Evolutionary conservation across 176 grass and related monocot genomes (phyloP).

Genomic region (Avena insularis): DNA sequence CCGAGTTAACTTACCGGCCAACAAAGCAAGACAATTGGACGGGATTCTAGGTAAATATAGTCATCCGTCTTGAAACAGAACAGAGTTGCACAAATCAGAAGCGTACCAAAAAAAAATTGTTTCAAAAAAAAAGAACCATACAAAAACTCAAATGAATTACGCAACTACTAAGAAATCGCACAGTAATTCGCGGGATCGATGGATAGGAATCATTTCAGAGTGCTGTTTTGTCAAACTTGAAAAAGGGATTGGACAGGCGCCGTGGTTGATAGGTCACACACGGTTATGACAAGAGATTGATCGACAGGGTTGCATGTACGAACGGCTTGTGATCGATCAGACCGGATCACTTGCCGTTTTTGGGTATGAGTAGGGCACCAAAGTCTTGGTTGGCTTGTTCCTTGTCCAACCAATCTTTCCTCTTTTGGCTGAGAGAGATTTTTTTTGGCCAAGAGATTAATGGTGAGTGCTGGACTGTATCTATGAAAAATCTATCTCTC

Average conservation of each 20-base stretch:
- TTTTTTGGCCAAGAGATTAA: slow-evolving; percentile 22
- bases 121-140: background rate
- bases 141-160: background rate
- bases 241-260: slow-evolving; percentile 41
- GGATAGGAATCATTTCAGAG: slow-evolving; percentile 19
- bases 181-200: background rate
- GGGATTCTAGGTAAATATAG: background rate
- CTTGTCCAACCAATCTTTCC: slow-evolving; percentile 42
- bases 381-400: slow-evolving; percentile 31
- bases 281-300: slow-evolving; percentile 23
- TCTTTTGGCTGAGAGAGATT: slow-evolving; percentile 31
- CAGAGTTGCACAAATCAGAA: background rate
- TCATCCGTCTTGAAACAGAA: background rate
- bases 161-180: background rate
- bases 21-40: background rate
- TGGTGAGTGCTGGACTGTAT: slow-evolving; percentile 34
- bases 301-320: slow-evolving; percentile 39
- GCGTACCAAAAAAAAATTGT: too few species aligned
- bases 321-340: slow-evolving; percentile 24
- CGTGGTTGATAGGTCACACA: slow-evolving; percentile 45
- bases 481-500: slow-evolving; percentile 25
- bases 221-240: slow-evolving; percentile 49
- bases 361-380: slow-evolving; percentile 9
- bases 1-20: background rate
- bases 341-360: slow-evolving; percentile 44